Conservation (phyloP, 2,329 filamentous ascomycete genomes). For the Ophidiomyces ophidiicola region DNA sequence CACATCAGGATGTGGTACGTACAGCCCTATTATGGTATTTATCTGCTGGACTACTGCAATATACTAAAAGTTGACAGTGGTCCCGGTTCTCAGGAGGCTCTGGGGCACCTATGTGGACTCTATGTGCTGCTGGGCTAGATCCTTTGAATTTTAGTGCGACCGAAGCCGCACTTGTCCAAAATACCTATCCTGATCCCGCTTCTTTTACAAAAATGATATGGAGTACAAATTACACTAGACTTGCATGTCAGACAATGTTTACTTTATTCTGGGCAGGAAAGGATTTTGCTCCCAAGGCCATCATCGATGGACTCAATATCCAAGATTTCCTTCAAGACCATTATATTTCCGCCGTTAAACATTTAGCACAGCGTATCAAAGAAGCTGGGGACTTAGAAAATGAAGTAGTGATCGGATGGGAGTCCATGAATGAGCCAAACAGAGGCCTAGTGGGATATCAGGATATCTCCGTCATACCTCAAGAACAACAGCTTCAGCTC, state of each 20-base stretch:
- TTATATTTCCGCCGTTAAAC: slow-evolving; percentile 65
- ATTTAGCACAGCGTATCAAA: slow-evolving; percentile 71
- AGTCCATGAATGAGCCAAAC: slow-evolving; percentile 92
- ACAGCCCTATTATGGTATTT: background rate
- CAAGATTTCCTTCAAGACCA: slow-evolving; percentile 88
- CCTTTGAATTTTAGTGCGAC: slow-evolving; percentile 74
- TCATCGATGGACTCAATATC: slow-evolving; percentile 89
- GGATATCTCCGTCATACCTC: slow-evolving; percentile 69
- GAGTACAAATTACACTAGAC: slow-evolving; percentile 89
- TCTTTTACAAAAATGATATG: slow-evolving; percentile 98
- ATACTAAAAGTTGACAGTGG: slow-evolving; percentile 48
- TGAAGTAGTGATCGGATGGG: slow-evolving; percentile 84
- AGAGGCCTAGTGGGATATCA: slow-evolving; percentile 72
- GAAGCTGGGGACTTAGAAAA: slow-evolving; percentile 83
- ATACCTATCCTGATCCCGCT: slow-evolving; percentile 73
- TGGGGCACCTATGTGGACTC: slow-evolving; percentile 92
- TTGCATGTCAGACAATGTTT: slow-evolving; percentile 82
- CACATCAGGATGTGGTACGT: slow-evolving; percentile 81
- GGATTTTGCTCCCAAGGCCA: slow-evolving; percentile 89
- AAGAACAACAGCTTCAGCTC: slow-evolving; percentile 81
- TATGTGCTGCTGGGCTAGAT: slow-evolving; percentile 87
- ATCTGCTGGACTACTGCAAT: background rate
- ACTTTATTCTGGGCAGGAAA: slow-evolving; percentile 84
- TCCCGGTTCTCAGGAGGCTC: slow-evolving; percentile 88
- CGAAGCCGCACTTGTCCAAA: slow-evolving; percentile 87